Evolutionary conservation across 2,329 filamentous ascomycete species (phyloP).

Genomic region (Colletotrichum eremochloae): DNA sequence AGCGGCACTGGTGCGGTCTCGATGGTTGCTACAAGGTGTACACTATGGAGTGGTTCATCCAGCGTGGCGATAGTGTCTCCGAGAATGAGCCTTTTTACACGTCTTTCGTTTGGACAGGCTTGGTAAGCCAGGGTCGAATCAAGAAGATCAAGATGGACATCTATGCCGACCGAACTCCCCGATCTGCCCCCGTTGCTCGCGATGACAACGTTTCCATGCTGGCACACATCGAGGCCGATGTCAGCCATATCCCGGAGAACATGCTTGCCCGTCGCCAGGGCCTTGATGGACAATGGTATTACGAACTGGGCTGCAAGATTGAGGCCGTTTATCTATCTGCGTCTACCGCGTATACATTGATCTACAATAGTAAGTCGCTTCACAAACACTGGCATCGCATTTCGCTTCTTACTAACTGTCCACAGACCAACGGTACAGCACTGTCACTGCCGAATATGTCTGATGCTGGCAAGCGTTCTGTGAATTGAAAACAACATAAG

Average conservation of each 20-base stretch:
- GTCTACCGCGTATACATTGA: constrained; percentile 58
- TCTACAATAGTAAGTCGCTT: constrained; percentile 55
- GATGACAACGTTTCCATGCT: constrained; percentile 54
- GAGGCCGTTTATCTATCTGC: constrained; percentile 58
- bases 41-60: constrained; percentile 61
- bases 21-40: constrained; percentile 55
- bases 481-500: too few species aligned
- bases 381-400: too few species aligned
- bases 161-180: constrained; percentile 50
- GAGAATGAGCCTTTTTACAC: constrained; percentile 56
- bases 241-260: constrained; percentile 56
- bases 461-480: constrained; percentile 31
- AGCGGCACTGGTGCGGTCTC: constrained; percentile 53
- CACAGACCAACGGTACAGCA: constrained; percentile 55
- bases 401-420: background rate
- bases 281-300: constrained; percentile 55
- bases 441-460: constrained; percentile 59
- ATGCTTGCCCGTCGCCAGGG: constrained; percentile 51
- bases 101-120: constrained; percentile 49
- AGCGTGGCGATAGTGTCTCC: constrained; percentile 54
- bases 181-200: constrained; percentile 51
- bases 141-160: constrained; percentile 53
- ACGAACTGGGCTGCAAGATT: constrained; percentile 55
- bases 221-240: constrained; percentile 55
- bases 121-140: constrained; percentile 51